These are phyloP conservation scores for Termitomyces eurrhizus DNA, from an alignment of 768 basidiomycete genomes.

Conservation along the genomic window DNA sequence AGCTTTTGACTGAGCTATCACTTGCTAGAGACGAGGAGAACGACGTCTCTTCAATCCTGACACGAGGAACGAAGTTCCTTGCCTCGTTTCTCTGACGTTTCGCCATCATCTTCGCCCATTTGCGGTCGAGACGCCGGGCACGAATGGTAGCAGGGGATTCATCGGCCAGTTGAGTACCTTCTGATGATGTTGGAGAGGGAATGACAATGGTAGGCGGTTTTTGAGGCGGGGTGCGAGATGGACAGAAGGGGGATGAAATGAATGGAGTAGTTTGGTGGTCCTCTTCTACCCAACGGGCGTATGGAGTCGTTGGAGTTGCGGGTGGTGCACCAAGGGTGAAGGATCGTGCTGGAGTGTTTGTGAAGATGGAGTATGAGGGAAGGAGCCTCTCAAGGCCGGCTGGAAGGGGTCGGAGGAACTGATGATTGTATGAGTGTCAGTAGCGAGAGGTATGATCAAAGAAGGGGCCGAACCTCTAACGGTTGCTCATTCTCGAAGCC, in stretches of 20 bases:
- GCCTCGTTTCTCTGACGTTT: constrained; percentile 1
- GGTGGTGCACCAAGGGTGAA: neutral
- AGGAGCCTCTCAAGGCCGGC: constrained; percentile 1
- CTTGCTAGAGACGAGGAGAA: constrained; percentile 1
- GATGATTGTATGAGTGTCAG: neutral
- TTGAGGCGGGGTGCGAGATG: neutral
- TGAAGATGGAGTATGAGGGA: neutral
- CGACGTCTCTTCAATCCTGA: neutral
- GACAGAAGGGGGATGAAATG: neutral
- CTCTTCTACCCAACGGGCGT: neutral
- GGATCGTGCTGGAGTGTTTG: neutral
- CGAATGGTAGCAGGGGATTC: neutral
- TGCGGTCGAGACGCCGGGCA: neutral
- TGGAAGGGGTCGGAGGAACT: constrained; percentile 1
- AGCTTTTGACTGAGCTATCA: neutral
- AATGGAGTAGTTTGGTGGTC: neutral
- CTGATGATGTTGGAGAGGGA: constrained; percentile 8
- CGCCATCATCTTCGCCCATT: constrained; percentile 2
- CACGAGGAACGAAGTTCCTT: neutral
- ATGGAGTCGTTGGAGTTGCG: constrained; percentile 4
- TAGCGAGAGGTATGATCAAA: neutral
- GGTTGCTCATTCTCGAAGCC: neutral
- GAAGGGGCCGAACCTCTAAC: neutral
- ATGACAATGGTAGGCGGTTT: neutral
- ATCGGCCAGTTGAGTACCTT: neutral